Evolutionary conservation across 2,329 filamentous ascomycete genomes (phyloP).

Genomic region (Aspergillus sp.): DNA sequence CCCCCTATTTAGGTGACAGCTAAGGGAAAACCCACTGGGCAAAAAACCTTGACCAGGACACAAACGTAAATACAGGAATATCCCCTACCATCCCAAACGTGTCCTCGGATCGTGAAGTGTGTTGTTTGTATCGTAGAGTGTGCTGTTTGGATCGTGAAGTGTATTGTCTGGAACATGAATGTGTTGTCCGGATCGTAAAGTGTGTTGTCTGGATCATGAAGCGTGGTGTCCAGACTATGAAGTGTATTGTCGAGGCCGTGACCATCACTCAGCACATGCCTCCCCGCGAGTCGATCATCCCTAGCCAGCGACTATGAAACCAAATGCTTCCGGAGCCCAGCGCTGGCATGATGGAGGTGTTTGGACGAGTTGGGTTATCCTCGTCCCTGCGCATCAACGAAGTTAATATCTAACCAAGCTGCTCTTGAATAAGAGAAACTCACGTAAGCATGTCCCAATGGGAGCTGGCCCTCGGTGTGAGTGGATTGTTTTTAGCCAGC

Average conservation of each 20-base stretch:
- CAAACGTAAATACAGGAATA: neutral
- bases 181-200: too few species aligned
- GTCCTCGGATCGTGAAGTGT: neutral
- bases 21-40: conserved; percentile 20
- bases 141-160: too few species aligned
- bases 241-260: neutral
- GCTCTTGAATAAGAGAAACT: neutral
- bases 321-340: neutral
- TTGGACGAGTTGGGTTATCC: neutral
- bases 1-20: neutral
- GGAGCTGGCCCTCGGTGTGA: conserved; percentile 2
- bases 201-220: neutral
- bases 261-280: neutral
- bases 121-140: neutral
- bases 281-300: neutral
- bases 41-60: conserved; percentile 22
- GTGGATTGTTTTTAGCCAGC: conserved; percentile 14
- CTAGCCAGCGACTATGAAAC: neutral
- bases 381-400: neutral
- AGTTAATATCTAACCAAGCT: conserved; percentile 4
- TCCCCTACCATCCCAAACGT: neutral
- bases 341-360: neutral
- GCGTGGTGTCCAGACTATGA: too few species aligned
- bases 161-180: neutral
- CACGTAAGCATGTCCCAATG: neutral